These are phyloP conservation scores for Comarum palustre DNA, from an alignment of 306 rosid genomes.

Conservation along the genomic window DNA sequence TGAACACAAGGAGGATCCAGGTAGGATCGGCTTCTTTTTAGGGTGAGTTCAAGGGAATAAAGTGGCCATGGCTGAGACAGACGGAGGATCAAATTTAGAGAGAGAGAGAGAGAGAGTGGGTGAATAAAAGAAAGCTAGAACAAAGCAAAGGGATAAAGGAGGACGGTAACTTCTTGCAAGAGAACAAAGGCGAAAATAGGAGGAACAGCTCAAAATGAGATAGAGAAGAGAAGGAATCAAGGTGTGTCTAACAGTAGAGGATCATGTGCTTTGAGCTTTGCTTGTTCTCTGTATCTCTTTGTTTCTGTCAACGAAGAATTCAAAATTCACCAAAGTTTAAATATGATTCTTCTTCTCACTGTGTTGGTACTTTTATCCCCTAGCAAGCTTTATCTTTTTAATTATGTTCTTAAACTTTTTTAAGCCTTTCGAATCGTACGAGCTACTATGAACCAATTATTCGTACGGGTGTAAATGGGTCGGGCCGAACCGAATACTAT, in stretches of 20 bases:
- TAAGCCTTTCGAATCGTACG: slow-evolving; percentile 17
- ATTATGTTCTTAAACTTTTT: slow-evolving; percentile 32
- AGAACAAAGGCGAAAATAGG: slow-evolving; percentile 51
- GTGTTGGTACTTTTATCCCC: slow-evolving; percentile 7
- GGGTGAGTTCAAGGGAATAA: slow-evolving; percentile 85
- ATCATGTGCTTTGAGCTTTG: slow-evolving; percentile 83
- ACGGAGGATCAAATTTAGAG: slow-evolving; percentile 14
- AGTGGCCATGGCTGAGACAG: slow-evolving; percentile 35
- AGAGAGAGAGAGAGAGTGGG: slow-evolving; percentile 31
- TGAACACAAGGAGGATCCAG: slow-evolving; percentile 74
- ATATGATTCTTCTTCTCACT: slow-evolving; percentile 76
- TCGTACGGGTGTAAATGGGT: no score
- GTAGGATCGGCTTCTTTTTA: slow-evolving; percentile 75
- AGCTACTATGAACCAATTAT: background rate
- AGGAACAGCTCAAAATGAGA: slow-evolving; percentile 33
- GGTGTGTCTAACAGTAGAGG: slow-evolving; percentile 63
- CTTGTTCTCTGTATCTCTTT: slow-evolving; percentile 21
- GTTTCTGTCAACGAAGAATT: slow-evolving; percentile 54
- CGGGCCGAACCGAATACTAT: no score
- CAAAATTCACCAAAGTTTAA: slow-evolving; percentile 62
- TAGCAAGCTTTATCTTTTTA: slow-evolving; percentile 32
- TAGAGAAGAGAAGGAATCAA: slow-evolving; percentile 61
- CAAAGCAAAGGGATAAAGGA: slow-evolving; percentile 54
- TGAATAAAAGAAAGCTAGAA: slow-evolving; percentile 27
- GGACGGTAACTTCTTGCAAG: slow-evolving; percentile 86